phyloP scores from a whole-genome alignment of 1,284 basidiomycete species.

The Tilletia setariae region DNA sequence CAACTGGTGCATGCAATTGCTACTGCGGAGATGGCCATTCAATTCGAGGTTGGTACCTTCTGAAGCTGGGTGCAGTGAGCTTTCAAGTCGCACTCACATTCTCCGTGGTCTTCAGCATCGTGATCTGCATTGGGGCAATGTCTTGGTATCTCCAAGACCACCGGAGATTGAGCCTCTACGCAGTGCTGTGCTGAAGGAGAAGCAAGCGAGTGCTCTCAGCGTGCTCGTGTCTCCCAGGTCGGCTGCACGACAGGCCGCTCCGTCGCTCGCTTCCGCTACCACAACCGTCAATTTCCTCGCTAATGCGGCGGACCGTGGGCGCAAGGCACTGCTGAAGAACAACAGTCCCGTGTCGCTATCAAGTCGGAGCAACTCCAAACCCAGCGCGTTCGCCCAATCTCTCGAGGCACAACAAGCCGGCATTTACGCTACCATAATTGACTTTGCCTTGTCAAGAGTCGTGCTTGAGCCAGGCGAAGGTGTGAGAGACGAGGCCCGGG shows the following conservation, averaged over 20 bases:
- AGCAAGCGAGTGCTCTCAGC: slow-evolving; percentile 12
- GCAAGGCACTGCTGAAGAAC: background rate
- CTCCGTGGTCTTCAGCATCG: slow-evolving; percentile 69
- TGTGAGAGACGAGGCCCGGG: slow-evolving; percentile 5
- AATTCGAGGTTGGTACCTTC: slow-evolving; percentile 72
- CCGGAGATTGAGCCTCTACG: slow-evolving; percentile 1
- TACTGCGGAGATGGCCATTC: slow-evolving; percentile 70
- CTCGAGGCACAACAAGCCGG: slow-evolving; percentile 58
- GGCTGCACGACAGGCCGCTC: background rate
- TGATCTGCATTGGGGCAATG: slow-evolving; percentile 96
- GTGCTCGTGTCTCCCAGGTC: background rate
- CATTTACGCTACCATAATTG: slow-evolving; percentile 79
- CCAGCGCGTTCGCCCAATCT: slow-evolving; percentile 42
- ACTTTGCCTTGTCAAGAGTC: slow-evolving; percentile 79
- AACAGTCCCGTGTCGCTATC: no score
- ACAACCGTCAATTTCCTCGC: slow-evolving; percentile 1
- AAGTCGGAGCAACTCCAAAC: no score
- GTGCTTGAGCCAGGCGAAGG: slow-evolving; percentile 58
- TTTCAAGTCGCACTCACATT: no score
- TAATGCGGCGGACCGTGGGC: background rate
- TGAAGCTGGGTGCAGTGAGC: no score
- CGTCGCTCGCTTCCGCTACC: background rate
- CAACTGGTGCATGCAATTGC: slow-evolving; percentile 75
- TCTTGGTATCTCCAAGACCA: slow-evolving; percentile 69
- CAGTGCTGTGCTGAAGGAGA: slow-evolving; percentile 33